Conservation (phyloP, 345 rosid species). For the Bruguiera sexangula region DNA sequence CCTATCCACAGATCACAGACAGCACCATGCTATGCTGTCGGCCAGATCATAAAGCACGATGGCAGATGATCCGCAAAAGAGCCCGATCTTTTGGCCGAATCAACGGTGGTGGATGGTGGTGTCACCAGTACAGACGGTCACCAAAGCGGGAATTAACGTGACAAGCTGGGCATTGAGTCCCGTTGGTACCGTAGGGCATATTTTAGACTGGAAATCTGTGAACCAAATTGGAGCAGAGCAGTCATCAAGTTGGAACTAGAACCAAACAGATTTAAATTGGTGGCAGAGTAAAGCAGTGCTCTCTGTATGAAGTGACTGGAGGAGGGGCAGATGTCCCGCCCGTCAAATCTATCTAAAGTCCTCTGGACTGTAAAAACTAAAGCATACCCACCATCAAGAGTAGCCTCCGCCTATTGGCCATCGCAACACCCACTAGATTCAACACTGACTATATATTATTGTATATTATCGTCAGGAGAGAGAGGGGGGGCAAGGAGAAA, state of each 20-base stretch:
- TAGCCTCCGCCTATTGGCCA: slow-evolving; percentile 16
- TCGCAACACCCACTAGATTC: slow-evolving; percentile 22
- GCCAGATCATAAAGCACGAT: slow-evolving; percentile 31
- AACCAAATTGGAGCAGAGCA: slow-evolving; percentile 26
- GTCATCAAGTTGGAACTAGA: slow-evolving; percentile 24
- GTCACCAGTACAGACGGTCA: slow-evolving; percentile 27
- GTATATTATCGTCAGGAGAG: slow-evolving; percentile 2
- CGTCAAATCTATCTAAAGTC: slow-evolving; percentile 39
- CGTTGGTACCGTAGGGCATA: background rate
- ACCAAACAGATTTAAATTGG: slow-evolving; percentile 27
- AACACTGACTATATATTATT: background rate
- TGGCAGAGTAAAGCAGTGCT: slow-evolving; percentile 33
- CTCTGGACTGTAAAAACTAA: slow-evolving; percentile 25
- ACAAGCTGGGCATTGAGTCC: background rate
- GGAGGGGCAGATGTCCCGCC: slow-evolving; percentile 33
- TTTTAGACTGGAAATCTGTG: slow-evolving; percentile 27
- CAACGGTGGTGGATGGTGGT: slow-evolving; percentile 33
- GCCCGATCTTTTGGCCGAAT: slow-evolving; percentile 12
- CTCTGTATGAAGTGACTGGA: slow-evolving; percentile 52
- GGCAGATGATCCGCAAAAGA: slow-evolving; percentile 27
- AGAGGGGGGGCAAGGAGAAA: background rate
- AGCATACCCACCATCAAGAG: slow-evolving; percentile 15
- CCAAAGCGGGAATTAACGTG: slow-evolving; percentile 1
- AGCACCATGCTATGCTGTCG: background rate
- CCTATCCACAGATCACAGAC: background rate